Conservation (phyloP, 2,329 filamentous ascomycete genomes). For the Pezicula carpinea region DNA sequence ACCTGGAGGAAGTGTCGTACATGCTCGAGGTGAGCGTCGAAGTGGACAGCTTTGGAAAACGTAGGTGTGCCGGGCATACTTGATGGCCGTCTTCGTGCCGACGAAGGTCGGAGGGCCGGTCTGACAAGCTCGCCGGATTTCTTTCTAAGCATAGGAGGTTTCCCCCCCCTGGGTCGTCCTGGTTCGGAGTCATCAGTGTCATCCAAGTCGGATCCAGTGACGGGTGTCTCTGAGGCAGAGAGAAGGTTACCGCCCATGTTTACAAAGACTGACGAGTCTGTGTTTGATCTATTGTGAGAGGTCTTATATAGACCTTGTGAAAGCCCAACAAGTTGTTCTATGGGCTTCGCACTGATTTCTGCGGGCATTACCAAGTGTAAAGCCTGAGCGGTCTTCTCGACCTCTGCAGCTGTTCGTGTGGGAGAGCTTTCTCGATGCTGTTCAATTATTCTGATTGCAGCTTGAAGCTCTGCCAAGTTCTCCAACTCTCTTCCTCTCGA, state of each 20-base stretch:
- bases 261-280: constrained; percentile 45
- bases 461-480: constrained; percentile 59
- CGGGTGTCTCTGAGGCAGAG: constrained; percentile 38
- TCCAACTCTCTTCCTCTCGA: constrained; percentile 22
- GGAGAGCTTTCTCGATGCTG: constrained; percentile 58
- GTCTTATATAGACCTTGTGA: constrained; percentile 19
- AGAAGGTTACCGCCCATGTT: constrained; percentile 33
- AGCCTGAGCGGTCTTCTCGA: constrained; percentile 19
- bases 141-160: constrained; percentile 93
- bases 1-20: constrained; percentile 94
- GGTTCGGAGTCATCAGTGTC: constrained; percentile 46
- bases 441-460: constrained; percentile 77
- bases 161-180: constrained; percentile 53
- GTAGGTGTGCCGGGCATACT: constrained; percentile 98
- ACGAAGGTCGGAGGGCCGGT: constrained; percentile 77
- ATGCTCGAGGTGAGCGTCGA: constrained; percentile 93
- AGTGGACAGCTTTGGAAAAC: constrained; percentile 96
- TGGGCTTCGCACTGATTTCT: constrained; percentile 24
- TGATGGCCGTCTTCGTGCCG: constrained; percentile 71
- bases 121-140: constrained; percentile 97
- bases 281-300: constrained; percentile 25
- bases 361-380: constrained; percentile 31
- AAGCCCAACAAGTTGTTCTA: constrained; percentile 12
- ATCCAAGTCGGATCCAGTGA: constrained; percentile 56
- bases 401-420: constrained; percentile 24